phyloP scores from a whole-genome alignment of 495 filamentous ascomycete species.

The Penicillium maclennaniae region DNA sequence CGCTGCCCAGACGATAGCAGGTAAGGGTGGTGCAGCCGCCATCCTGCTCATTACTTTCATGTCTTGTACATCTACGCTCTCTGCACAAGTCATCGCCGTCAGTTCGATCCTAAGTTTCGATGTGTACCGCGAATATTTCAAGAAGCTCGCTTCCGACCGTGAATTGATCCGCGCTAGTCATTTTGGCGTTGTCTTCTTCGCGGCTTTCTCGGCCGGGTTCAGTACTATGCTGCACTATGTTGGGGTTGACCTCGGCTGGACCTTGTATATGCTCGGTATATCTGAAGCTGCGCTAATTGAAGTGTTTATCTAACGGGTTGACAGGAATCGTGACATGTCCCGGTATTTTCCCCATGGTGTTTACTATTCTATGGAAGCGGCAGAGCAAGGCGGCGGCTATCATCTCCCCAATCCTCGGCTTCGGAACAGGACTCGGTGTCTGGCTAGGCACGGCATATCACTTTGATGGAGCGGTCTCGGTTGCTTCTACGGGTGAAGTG shows the following conservation, averaged over 20 bases:
- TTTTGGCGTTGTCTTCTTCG: constrained; percentile 44
- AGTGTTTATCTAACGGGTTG: too few species aligned
- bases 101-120: constrained; percentile 41
- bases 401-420: constrained; percentile 39
- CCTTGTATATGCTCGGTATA: constrained; percentile 39
- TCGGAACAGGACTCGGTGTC: constrained; percentile 40
- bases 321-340: constrained; percentile 40
- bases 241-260: constrained; percentile 34
- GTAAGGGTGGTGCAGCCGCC: constrained; percentile 40
- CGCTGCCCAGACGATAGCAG: constrained; percentile 39
- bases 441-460: constrained; percentile 45
- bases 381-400: constrained; percentile 44
- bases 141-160: constrained; percentile 33
- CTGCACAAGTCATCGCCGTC: constrained; percentile 42
- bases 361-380: constrained; percentile 47
- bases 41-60: constrained; percentile 44
- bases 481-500: constrained; percentile 41
- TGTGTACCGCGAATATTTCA: constrained; percentile 45
- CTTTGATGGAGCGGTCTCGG: constrained; percentile 43
- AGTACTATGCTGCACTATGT: constrained; percentile 39
- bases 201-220: constrained; percentile 35
- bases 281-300: not conserved
- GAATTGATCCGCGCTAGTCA: constrained; percentile 38
- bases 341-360: constrained; percentile 47
- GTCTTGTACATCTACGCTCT: constrained; percentile 42